Conservation (phyloP, 108 stramenopile species). For the Conticribra weissflogii region DNA sequence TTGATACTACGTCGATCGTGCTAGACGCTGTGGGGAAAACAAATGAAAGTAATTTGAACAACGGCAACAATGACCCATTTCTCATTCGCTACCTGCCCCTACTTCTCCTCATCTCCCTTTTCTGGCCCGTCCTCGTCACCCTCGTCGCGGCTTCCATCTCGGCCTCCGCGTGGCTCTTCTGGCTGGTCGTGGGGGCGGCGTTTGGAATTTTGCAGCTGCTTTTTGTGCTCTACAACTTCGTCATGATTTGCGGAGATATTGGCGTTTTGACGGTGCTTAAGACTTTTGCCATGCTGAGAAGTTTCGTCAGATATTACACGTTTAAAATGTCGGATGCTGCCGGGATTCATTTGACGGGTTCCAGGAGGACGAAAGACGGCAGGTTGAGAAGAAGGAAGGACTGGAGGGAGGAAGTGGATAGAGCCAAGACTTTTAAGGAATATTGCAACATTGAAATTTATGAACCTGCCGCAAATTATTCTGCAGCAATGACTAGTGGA, state of each 20-base stretch:
- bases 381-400: constrained; percentile 60
- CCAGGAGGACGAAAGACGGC: constrained; percentile 12
- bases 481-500: neutral
- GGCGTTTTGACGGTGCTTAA: constrained; percentile 64
- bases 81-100: constrained; percentile 34
- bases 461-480: too few relatives aligned
- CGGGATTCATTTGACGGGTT: constrained; percentile 12
- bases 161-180: constrained; percentile 85
- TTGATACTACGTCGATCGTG: too few relatives aligned
- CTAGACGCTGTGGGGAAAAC: too few relatives aligned
- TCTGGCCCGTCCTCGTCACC: constrained; percentile 82
- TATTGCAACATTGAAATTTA: constrained; percentile 68
- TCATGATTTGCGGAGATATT: constrained; percentile 80
- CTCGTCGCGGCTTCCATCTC: constrained; percentile 62
- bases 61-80: constrained; percentile 1
- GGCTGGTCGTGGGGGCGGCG: constrained; percentile 68
- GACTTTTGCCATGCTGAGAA: constrained; percentile 62
- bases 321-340: constrained; percentile 29
- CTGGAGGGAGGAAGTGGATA: constrained; percentile 71
- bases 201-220: constrained; percentile 72
- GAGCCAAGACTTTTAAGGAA: constrained; percentile 57
- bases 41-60: too few relatives aligned
- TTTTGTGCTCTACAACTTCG: constrained; percentile 83
- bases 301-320: constrained; percentile 32
- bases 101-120: constrained; percentile 56